Evolutionary conservation across 1,139 yeast genomes (phyloP), one percentile per base, ranked within the genome.

Genomic region (Arxiozyma telluris): DNA sequence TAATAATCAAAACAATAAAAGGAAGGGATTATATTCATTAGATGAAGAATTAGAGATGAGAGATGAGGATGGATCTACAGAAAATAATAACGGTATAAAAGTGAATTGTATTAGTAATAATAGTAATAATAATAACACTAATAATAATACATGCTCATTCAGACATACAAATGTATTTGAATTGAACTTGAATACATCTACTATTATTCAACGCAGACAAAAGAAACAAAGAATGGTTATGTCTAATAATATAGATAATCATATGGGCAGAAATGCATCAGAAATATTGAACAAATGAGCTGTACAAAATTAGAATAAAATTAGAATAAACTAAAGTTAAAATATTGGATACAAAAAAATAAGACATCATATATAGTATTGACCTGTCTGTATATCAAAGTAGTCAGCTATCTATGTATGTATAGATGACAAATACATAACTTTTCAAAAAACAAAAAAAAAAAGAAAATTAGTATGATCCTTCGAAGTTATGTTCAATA

Each of bases 201-300:
- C 96, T 1, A 82, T 90, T 53, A 73, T 90, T 54, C 91, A 83
- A 62, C 80, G 96, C 69, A 78, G 95, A 65, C 81, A 79, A 56
- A 71, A 74, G 56, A 72, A 72, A 53, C 64, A 48, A 22, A 44
- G 50, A 15, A 51, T 41, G 49, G 27, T 15, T n/a, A 15, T 34
- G n/a, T 34, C 39, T 12, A 34, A 34, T 34, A 34, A 34, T 15
- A 34, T 12, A 4, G 8, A 34, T 34, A 34, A 34, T 15, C 4
- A 12, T 34, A 6, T 8, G 11, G 11, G 11, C 7, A 9, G 11
- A 2, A 8, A 27, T 8, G 30, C 11, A 6, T 27, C 30, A 8
- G 11, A 27, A 5, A 27, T 5, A 8, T 7, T 27, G 11, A 6
- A 27, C 4, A 8, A 8, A 27, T 27, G 30, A 27, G 11, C 11